Conservation (phyloP, 176 grass and related monocot genomes). For the Cymbopogon citratus region DNA sequence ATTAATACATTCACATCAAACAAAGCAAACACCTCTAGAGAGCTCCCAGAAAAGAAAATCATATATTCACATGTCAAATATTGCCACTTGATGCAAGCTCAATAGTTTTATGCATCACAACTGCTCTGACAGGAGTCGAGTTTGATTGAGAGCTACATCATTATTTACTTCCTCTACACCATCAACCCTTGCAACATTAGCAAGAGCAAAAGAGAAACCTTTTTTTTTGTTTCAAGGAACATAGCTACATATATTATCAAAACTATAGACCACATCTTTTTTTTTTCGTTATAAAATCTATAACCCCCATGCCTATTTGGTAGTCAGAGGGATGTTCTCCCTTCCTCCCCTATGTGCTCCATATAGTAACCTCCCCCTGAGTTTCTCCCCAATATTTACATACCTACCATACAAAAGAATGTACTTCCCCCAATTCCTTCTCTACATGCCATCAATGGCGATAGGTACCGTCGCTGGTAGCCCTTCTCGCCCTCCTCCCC, state of each 20-base stretch:
- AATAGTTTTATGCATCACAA: slow-evolving; percentile 22
- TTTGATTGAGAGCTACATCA: slow-evolving; percentile 15
- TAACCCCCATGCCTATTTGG: slow-evolving; percentile 56
- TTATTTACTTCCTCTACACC: slow-evolving; percentile 29
- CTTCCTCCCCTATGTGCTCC: slow-evolving; percentile 36
- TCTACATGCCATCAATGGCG: slow-evolving; percentile 56
- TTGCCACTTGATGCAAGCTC: slow-evolving; percentile 15
- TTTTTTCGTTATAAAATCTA: slow-evolving; percentile 51
- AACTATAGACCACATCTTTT: slow-evolving; percentile 54
- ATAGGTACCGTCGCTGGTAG: slow-evolving; percentile 50
- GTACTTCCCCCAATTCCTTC: slow-evolving; percentile 32
- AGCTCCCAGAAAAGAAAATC: background rate
- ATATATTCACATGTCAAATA: slow-evolving; percentile 14
- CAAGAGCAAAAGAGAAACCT: slow-evolving; percentile 18
- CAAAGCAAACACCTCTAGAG: background rate
- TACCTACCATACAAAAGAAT: slow-evolving; percentile 68
- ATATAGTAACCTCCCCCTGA: slow-evolving; percentile 28
- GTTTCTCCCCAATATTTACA: slow-evolving; percentile 71
- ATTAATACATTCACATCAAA: slow-evolving; percentile 8
- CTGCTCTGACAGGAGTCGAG: background rate
- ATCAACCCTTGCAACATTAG: slow-evolving; percentile 29
- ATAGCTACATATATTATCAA: slow-evolving; percentile 50
- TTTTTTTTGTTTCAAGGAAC: slow-evolving; percentile 38
- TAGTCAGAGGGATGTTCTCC: slow-evolving; percentile 41
- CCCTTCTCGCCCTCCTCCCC: slow-evolving; percentile 36